Conservation (phyloP, 2,329 filamentous ascomycete genomes). For the Calonectria multiphialidica region DNA sequence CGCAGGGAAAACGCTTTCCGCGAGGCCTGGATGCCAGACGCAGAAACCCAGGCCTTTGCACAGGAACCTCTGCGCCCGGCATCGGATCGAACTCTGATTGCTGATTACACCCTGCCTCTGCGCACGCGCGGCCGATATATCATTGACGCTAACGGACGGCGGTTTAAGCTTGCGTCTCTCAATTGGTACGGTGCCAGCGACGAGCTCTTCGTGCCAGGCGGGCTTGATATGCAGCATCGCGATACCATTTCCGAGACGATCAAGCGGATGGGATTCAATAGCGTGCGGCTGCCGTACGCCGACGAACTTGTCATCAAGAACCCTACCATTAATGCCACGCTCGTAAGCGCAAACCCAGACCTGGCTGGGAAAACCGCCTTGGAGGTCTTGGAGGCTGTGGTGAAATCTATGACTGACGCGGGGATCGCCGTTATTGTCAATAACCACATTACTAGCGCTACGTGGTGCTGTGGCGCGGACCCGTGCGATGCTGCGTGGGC, state of each 20-base stretch:
- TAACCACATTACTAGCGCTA: slow-evolving; percentile 77
- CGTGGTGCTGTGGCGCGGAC: slow-evolving; percentile 77
- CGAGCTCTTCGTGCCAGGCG: slow-evolving; percentile 73
- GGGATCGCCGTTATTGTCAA: slow-evolving; percentile 76
- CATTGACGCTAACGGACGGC: slow-evolving; percentile 66
- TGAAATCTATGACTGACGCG: slow-evolving; percentile 69
- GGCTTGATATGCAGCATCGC: slow-evolving; percentile 73
- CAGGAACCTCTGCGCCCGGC: slow-evolving; percentile 61
- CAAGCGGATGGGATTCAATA: slow-evolving; percentile 75
- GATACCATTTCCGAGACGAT: slow-evolving; percentile 71
- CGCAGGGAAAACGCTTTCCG: slow-evolving; percentile 57
- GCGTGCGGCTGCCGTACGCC: slow-evolving; percentile 75
- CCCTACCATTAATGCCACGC: slow-evolving; percentile 61
- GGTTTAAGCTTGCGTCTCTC: slow-evolving; percentile 73
- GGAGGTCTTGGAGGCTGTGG: slow-evolving; percentile 71
- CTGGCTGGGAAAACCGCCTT: slow-evolving; percentile 68
- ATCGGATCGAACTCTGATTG: slow-evolving; percentile 56
- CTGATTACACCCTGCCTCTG: slow-evolving; percentile 67
- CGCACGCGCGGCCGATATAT: slow-evolving; percentile 71
- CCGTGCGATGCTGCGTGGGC: slow-evolving; percentile 76
- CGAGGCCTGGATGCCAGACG: slow-evolving; percentile 64
- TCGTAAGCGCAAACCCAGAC: slow-evolving; percentile 71
- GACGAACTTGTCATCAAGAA: slow-evolving; percentile 76
- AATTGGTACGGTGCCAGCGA: slow-evolving; percentile 82
- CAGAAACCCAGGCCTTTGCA: slow-evolving; percentile 59